Evolutionary conservation across 2,329 filamentous ascomycete genomes (phyloP).

Genomic region (Didymosphaeria variabile): DNA sequence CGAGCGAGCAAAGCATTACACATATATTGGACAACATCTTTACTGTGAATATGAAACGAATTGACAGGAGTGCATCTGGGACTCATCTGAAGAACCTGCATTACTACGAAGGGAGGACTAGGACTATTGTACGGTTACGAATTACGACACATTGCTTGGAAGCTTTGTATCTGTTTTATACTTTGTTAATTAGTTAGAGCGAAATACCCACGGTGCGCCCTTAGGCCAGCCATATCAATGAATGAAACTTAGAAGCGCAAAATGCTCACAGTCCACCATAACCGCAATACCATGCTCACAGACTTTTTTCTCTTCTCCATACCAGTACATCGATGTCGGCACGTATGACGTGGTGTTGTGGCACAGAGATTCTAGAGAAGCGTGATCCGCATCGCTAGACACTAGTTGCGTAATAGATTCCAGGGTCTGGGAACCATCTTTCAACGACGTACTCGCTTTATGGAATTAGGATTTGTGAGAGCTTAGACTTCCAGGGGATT

Average conservation of each 20-base stretch:
- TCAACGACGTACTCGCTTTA: constrained; percentile 8
- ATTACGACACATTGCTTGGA: constrained; percentile 3
- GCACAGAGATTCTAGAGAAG: not conserved
- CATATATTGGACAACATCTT: not conserved
- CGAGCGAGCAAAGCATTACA: not conserved
- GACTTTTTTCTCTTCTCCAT: too few species aligned
- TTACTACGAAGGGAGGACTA: not conserved
- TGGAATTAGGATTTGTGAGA: not conserved
- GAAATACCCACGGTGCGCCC: constrained; percentile 12
- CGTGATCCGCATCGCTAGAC: not conserved
- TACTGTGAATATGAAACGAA: constrained; percentile 3
- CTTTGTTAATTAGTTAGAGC: constrained; percentile 6
- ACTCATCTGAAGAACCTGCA: not conserved
- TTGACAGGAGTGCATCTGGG: not conserved
- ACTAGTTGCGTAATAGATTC: constrained; percentile 23
- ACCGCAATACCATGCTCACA: too few species aligned
- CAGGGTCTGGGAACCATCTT: constrained; percentile 14
- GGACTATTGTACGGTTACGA: constrained; percentile 7
- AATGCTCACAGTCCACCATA: too few species aligned
- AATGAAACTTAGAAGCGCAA: not conserved
- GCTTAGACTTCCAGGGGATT: not conserved
- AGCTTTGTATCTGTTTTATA: constrained; percentile 6
- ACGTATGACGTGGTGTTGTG: constrained; percentile 7
- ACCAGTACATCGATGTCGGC: not conserved
- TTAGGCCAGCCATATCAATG: not conserved